These are phyloP conservation scores for Pythium dissotocum DNA, from an alignment of 352 stramenopile genomes.

Conservation along the genomic window DNA sequence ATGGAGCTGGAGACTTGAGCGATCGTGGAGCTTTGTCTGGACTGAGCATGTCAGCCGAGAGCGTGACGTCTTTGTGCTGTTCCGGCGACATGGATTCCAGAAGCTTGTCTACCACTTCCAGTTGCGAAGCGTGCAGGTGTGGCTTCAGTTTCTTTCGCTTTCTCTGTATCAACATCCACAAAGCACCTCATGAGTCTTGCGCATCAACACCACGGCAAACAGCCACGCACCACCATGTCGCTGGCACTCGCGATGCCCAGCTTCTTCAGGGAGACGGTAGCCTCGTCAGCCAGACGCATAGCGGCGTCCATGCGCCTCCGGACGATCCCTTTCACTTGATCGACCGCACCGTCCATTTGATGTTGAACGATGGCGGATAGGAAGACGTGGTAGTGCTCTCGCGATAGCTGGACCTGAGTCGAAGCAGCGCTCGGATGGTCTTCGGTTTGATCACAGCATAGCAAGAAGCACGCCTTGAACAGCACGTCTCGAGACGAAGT, in stretches of 20 bases:
- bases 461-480: conserved; percentile 61
- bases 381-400: conserved; percentile 15
- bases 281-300: neutral
- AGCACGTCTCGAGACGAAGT: conserved; percentile 34
- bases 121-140: neutral
- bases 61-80: neutral
- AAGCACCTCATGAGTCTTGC: neutral
- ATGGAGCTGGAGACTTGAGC: neutral
- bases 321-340: conserved; percentile 17
- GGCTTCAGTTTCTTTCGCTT: neutral
- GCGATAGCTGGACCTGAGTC: conserved; percentile 4
- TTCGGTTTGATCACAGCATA: conserved; percentile 13
- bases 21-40: neutral
- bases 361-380: conserved; percentile 8
- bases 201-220: neutral
- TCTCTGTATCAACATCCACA: neutral
- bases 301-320: conserved; percentile 14
- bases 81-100: neutral
- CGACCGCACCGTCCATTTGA: neutral
- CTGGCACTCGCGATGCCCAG: neutral
- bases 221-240: conserved; percentile 13
- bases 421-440: neutral
- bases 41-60: neutral
- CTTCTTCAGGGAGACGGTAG: neutral
- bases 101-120: neutral